Evolutionary conservation across 306 rosid genomes (phyloP).

Genomic region (Begonia masoniana): DNA sequence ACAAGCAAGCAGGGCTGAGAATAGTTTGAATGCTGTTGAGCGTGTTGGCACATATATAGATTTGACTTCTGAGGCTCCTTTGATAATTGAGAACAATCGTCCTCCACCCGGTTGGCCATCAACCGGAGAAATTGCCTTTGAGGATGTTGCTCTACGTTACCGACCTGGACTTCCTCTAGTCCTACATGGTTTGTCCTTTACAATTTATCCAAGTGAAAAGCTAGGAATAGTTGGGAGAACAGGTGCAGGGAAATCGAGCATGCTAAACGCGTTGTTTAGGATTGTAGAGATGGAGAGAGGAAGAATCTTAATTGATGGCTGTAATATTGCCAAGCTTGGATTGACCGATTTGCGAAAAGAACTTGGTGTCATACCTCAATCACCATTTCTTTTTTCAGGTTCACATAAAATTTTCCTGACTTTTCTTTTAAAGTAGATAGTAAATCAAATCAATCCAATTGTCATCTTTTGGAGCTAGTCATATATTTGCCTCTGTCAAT

Average conservation of each 20-base stretch:
- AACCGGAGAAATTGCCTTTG: conserved; percentile 53
- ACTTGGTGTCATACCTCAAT: conserved; percentile 84
- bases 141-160: conserved; percentile 69
- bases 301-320: conserved; percentile 53
- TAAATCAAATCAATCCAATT: no score
- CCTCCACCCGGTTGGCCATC: conserved; percentile 84
- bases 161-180: conserved; percentile 90
- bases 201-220: conserved; percentile 60
- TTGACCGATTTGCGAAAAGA: conserved; percentile 55
- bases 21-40: conserved; percentile 75
- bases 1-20: conserved; percentile 81
- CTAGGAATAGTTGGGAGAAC: conserved; percentile 90
- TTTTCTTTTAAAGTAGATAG: no score
- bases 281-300: conserved; percentile 72
- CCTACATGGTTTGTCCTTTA: conserved; percentile 60
- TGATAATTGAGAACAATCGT: conserved; percentile 48
- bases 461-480: no score
- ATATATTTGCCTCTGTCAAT: no score
- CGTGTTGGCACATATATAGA: conserved; percentile 67
- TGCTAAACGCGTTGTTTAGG: conserved; percentile 82
- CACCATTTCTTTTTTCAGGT: conserved; percentile 90
- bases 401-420: neutral
- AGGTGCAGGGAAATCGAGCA: conserved; percentile 92
- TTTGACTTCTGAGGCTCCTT: conserved; percentile 60
- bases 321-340: conserved; percentile 57